phyloP scores from a whole-genome alignment of 1,284 basidiomycete genomes.

The Testicularia cyperi region DNA sequence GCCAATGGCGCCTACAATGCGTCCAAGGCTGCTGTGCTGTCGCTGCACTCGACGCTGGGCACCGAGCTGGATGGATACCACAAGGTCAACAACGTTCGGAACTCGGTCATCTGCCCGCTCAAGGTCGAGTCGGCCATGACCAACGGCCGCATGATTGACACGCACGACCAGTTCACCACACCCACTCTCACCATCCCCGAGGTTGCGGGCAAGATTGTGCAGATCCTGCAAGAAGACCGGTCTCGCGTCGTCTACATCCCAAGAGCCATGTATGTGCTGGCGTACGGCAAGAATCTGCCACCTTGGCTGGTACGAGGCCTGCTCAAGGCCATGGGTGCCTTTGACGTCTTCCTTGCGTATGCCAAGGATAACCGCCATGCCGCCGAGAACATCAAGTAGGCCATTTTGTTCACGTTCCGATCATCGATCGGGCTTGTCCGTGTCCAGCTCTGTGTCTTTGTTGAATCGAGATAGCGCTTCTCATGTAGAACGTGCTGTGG shows the following conservation, averaged over 20 bases:
- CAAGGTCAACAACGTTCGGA: slow-evolving; percentile 39
- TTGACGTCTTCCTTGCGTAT: slow-evolving; percentile 30
- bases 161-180: slow-evolving; percentile 34
- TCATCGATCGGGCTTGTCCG: too few relatives aligned
- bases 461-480: too few relatives aligned
- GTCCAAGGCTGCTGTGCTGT: slow-evolving; percentile 39
- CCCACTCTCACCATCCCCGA: slow-evolving; percentile 43
- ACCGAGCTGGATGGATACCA: slow-evolving; percentile 39
- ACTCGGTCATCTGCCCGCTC: slow-evolving; percentile 42
- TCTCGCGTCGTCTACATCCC: slow-evolving; percentile 38
- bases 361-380: slow-evolving; percentile 19
- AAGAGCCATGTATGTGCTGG: slow-evolving; percentile 21
- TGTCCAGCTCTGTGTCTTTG: too few relatives aligned
- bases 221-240: slow-evolving; percentile 32
- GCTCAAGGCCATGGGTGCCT: slow-evolving; percentile 5
- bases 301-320: slow-evolving; percentile 13
- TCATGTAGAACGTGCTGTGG: too few relatives aligned
- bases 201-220: slow-evolving; percentile 35
- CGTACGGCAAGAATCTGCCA: slow-evolving; percentile 22
- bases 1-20: slow-evolving; percentile 42
- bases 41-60: slow-evolving; percentile 33
- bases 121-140: slow-evolving; percentile 49
- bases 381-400: slow-evolving; percentile 18
- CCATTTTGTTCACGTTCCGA: too few relatives aligned
- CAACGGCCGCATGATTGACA: slow-evolving; percentile 39